phyloP scores from a whole-genome alignment of 2,329 filamentous ascomycete species.

The Paraphoma sp. region DNA sequence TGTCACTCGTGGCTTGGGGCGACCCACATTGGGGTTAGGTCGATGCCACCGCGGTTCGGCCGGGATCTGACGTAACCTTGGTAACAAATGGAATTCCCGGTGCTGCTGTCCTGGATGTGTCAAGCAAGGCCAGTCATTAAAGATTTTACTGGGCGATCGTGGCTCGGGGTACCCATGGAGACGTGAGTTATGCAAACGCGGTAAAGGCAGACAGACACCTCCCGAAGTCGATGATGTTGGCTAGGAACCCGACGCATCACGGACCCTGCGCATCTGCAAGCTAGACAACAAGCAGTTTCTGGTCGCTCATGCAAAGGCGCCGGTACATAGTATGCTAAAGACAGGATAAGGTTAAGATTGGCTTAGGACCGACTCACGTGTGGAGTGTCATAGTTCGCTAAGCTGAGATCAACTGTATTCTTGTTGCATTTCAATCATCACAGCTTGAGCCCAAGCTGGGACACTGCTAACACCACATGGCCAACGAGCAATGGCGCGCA shows the following conservation, averaged over 20 bases:
- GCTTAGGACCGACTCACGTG: background rate
- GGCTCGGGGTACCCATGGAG: background rate
- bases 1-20: slow-evolving; percentile 37
- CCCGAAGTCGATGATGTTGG: background rate
- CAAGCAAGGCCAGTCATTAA: background rate
- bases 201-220: background rate
- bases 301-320: background rate
- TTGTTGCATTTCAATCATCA: background rate
- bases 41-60: slow-evolving; percentile 7
- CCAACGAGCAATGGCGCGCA: slow-evolving; percentile 48
- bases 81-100: background rate
- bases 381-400: background rate
- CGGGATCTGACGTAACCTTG: slow-evolving; percentile 28
- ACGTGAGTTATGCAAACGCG: background rate
- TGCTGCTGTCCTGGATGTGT: background rate
- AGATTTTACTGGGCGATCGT: background rate
- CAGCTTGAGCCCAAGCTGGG: slow-evolving; percentile 6
- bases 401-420: background rate
- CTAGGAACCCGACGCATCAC: background rate
- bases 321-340: too few species aligned
- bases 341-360: background rate
- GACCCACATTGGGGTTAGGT: slow-evolving; percentile 28
- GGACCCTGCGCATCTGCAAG: background rate
- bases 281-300: background rate
- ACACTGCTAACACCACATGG: slow-evolving; percentile 17